Conservation (phyloP, 2,329 filamentous ascomycete species). For the Xylariaceae sp. region DNA sequence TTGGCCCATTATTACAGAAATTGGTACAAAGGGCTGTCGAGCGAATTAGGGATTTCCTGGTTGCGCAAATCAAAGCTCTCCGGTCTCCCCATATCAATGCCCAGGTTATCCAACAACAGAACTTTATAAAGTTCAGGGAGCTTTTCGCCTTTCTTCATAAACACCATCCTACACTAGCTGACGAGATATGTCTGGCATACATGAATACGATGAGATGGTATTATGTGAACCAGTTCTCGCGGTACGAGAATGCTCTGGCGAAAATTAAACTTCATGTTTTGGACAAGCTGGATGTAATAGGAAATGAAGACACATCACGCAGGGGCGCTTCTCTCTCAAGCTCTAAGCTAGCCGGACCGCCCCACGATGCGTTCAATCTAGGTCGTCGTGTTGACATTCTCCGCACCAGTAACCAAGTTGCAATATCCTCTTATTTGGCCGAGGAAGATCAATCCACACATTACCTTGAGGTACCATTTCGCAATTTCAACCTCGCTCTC, state of each 20-base stretch:
- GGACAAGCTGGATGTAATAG: slow-evolving; percentile 78
- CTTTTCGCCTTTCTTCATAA: slow-evolving; percentile 78
- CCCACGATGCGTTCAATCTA: slow-evolving; percentile 83
- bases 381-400: slow-evolving; percentile 81
- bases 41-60: slow-evolving; percentile 88
- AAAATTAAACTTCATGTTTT: slow-evolving; percentile 78
- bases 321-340: slow-evolving; percentile 58
- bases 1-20: slow-evolving; percentile 78
- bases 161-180: slow-evolving; percentile 75
- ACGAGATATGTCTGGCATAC: slow-evolving; percentile 89
- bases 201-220: slow-evolving; percentile 99
- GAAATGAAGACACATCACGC: slow-evolving; percentile 66
- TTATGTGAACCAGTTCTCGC: slow-evolving; percentile 82
- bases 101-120: slow-evolving; percentile 92
- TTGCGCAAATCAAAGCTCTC: slow-evolving; percentile 88
- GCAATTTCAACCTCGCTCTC: slow-evolving; percentile 89
- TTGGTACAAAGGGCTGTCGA: slow-evolving; percentile 87
- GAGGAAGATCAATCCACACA: slow-evolving; percentile 84
- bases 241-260: slow-evolving; percentile 77
- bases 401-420: slow-evolving; percentile 64
- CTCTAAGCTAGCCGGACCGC: slow-evolving; percentile 47
- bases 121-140: slow-evolving; percentile 82
- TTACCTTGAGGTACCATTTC: slow-evolving; percentile 84
- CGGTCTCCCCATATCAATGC: slow-evolving; percentile 95
- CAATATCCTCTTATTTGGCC: slow-evolving; percentile 80